Evolutionary conservation across 116 monocot species (phyloP).

Genomic region (Dioscorea cayenensis): DNA sequence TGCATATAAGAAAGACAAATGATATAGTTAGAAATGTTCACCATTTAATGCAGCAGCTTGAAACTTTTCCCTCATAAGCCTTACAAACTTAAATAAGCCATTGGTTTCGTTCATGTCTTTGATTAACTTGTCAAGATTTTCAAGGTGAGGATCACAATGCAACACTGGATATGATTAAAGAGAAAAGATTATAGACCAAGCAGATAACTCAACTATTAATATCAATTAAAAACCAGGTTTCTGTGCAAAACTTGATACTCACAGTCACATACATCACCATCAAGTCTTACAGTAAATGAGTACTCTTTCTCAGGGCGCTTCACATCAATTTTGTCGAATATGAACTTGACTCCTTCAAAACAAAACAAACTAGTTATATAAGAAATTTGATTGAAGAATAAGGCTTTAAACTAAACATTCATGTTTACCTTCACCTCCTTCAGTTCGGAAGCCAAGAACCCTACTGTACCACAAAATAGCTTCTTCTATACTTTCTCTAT

Average conservation of each 20-base stretch:
- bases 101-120: conserved; percentile 72
- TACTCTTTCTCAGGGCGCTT: conserved; percentile 54
- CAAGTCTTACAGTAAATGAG: conserved; percentile 67
- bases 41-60: conserved; percentile 41
- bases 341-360: conserved; percentile 70
- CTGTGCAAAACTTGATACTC: conserved; percentile 18
- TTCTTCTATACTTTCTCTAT: conserved; percentile 40
- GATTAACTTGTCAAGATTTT: conserved; percentile 36
- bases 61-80: conserved; percentile 77
- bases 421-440: conserved; percentile 75
- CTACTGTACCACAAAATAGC: conserved; percentile 66
- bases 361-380: conserved; percentile 3
- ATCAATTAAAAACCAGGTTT: background rate
- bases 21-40: conserved; percentile 18
- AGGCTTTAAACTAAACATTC: background rate
- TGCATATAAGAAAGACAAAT: background rate
- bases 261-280: conserved; percentile 60
- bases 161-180: conserved; percentile 34
- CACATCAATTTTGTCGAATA: conserved; percentile 64
- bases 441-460: conserved; percentile 68
- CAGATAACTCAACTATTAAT: background rate
- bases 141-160: conserved; percentile 46
- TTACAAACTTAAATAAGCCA: conserved; percentile 66
- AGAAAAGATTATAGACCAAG: background rate
- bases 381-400: conserved; percentile 2